Evolutionary conservation across 1,284 basidiomycete species (phyloP).

Genomic region (Ceratobasidium sp.): DNA sequence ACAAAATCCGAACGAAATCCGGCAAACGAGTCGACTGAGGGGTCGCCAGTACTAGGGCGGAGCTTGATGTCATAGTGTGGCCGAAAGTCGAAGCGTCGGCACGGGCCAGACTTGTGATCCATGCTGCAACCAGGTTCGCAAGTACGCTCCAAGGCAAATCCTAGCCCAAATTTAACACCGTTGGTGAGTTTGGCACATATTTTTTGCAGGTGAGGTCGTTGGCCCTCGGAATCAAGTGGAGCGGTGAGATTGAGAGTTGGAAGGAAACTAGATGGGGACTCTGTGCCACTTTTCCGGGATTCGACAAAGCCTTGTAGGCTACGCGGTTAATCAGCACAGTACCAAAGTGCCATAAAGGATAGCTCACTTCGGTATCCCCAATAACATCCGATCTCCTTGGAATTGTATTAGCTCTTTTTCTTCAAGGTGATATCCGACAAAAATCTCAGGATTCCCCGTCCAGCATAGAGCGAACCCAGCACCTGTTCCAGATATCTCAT

Average conservation of each 20-base stretch:
- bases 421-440: constrained; percentile 78
- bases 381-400: constrained; percentile 79
- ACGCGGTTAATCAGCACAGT: constrained; percentile 16
- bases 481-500: constrained; percentile 76
- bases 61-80: constrained; percentile 86
- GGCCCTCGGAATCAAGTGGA: neutral
- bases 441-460: constrained; percentile 79
- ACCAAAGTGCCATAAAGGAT: constrained; percentile 20
- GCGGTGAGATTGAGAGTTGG: constrained; percentile 15
- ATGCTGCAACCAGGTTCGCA: constrained; percentile 81
- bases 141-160: constrained; percentile 84
- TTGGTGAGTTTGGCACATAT: constrained; percentile 86
- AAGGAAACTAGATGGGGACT: constrained; percentile 11
- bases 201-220: constrained; percentile 53
- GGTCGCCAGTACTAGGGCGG: constrained; percentile 52
- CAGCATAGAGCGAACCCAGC: constrained; percentile 92
- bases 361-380: constrained; percentile 84
- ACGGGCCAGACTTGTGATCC: constrained; percentile 77
- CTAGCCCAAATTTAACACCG: constrained; percentile 92
- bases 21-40: constrained; percentile 77
- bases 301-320: constrained; percentile 53
- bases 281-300: constrained; percentile 46
- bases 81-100: constrained; percentile 83
- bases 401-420: constrained; percentile 88
- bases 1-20: constrained; percentile 95